phyloP scores from a whole-genome alignment of 805 yeast species.

The Schwanniomyces yamadae region DNA sequence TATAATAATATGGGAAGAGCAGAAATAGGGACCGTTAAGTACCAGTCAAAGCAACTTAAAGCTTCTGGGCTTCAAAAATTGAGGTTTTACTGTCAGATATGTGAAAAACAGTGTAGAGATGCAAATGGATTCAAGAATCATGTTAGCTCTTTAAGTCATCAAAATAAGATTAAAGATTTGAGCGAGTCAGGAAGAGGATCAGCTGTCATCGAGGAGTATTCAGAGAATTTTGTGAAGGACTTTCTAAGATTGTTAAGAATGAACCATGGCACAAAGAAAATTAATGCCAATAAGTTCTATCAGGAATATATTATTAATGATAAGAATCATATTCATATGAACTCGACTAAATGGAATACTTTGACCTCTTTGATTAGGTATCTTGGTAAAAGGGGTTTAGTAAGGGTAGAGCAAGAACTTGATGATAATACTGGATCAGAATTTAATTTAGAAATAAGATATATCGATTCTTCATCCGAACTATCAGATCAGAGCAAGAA shows the following conservation, averaged over 20 bases:
- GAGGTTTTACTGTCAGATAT: conserved; percentile 85
- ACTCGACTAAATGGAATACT: conserved; percentile 78
- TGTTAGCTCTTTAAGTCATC: conserved; percentile 76
- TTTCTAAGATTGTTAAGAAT: conserved; percentile 62
- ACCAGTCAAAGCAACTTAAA: conserved; percentile 72
- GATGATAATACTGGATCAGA: conserved; percentile 30
- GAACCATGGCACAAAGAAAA: conserved; percentile 77
- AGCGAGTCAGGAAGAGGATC: conserved; percentile 42
- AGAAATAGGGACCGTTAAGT: conserved; percentile 53
- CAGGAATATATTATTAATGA: conserved; percentile 80
- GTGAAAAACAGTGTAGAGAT: conserved; percentile 92
- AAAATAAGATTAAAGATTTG: conserved; percentile 45
- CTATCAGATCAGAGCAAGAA: conserved; percentile 37
- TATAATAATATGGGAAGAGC: conserved; percentile 26
- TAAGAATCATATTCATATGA: conserved; percentile 84
- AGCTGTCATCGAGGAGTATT: conserved; percentile 55
- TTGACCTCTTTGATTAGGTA: conserved; percentile 65
- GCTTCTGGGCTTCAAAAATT: conserved; percentile 83
- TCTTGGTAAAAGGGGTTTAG: conserved; percentile 55
- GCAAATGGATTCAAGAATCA: conserved; percentile 95
- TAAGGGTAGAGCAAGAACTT: conserved; percentile 46
- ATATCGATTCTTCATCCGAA: conserved; percentile 23
- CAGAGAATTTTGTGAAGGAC: conserved; percentile 57
- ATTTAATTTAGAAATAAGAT: conserved; percentile 32
- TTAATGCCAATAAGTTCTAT: conserved; percentile 82